phyloP scores from a whole-genome alignment of 1,284 basidiomycete species.

The Boletus semigastroideus region DNA sequence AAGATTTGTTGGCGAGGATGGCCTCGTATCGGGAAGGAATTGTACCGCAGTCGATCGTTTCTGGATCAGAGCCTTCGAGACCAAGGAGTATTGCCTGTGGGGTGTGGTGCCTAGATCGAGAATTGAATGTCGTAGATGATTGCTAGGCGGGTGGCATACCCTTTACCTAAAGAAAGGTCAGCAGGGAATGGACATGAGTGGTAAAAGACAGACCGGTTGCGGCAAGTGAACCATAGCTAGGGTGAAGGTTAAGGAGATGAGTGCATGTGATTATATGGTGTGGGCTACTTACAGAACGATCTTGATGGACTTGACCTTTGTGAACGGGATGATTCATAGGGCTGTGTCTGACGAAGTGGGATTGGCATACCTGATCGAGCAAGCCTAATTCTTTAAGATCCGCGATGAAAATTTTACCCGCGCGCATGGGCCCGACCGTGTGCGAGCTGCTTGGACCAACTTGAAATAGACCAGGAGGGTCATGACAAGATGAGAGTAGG shows the following conservation, averaged over 20 bases:
- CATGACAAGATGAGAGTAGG: not conserved
- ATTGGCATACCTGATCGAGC: slow-evolving; percentile 59
- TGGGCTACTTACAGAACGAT: slow-evolving; percentile 68
- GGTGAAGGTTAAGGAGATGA: not conserved
- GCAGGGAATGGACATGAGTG: not conserved
- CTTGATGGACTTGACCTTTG: slow-evolving; percentile 78
- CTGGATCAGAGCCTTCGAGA: slow-evolving; percentile 83
- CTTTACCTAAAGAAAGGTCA: slow-evolving; percentile 65
- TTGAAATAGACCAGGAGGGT: slow-evolving; percentile 2
- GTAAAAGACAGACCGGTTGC: slow-evolving; percentile 57
- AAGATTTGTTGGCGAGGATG: slow-evolving; percentile 64
- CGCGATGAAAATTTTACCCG: slow-evolving; percentile 82
- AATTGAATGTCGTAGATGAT: slow-evolving; percentile 1
- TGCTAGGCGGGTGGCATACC: slow-evolving; percentile 44
- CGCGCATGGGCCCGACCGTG: slow-evolving; percentile 91
- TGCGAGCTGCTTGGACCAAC: slow-evolving; percentile 66
- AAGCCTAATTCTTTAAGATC: slow-evolving; percentile 74
- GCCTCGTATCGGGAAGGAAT: slow-evolving; percentile 71
- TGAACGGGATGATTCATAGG: slow-evolving; percentile 1
- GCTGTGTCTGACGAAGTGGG: not conserved
- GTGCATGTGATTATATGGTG: not conserved
- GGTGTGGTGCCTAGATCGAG: slow-evolving; percentile 78
- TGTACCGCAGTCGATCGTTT: slow-evolving; percentile 83
- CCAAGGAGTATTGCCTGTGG: slow-evolving; percentile 92
- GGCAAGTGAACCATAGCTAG: slow-evolving; percentile 74